Evolutionary conservation across 2,329 filamentous ascomycete genomes (phyloP), one percentile per base, ranked within the genome.

Genomic region (Bertia moriformis): DNA sequence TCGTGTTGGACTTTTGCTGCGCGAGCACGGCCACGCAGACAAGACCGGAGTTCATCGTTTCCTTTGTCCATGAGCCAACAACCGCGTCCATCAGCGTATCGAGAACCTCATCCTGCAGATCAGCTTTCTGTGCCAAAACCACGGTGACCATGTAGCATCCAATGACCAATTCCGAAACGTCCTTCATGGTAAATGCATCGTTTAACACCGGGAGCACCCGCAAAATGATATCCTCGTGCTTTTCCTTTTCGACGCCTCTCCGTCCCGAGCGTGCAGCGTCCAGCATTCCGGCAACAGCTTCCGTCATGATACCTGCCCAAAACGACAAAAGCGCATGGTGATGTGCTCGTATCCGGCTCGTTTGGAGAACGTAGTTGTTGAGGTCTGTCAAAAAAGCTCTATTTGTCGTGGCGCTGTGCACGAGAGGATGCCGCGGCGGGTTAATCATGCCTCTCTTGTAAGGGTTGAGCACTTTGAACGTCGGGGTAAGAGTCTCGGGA

Each of bases 91-190:
- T 93, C 51, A 98, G 70, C 1, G 80, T 78, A 40, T 83, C 78
- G n/a, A 96, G 66, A 2, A 88, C 73, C 41, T 73, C 72, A 49
- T 96, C 87, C 37, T 83, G 75, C 13, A 96, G 67, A 37, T 73
- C 70, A 1, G 82, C 78, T 58, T 94, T 94, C 38, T 84, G 78
- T 4, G 85, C 87, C 44, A 96, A 71, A 38, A 96, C 77, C 4
- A 86, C 76, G 41, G 88, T 71, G 15, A 94, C 77, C 82, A 95
- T 94, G 56, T 94, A 96, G 41, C 83, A 88, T 14, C 83, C 87
- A 43, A 93, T 72, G 46, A 88, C 83, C 32, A 94, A 65, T 44
- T 89, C 84, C 1, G 86, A 73, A 0, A 80, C 77, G 43, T 81
- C 77, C 49, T 78, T 78, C 63, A 89, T 71, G 5, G 78, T 69